Conservation (phyloP, 202 grass and related monocot species). For the Setaria viridis region DNA sequence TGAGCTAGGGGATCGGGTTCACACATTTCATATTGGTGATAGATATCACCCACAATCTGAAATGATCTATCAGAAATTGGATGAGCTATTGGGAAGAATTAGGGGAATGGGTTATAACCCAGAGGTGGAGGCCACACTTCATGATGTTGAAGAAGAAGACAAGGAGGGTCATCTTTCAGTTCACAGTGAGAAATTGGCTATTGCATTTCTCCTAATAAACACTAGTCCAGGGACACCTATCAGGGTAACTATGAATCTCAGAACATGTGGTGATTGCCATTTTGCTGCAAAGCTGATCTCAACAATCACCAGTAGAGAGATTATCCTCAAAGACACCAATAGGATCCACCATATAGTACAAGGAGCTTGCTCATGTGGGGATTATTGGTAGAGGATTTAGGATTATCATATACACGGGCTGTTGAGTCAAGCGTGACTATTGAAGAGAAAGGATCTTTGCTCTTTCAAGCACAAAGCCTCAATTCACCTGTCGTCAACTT, state of each 20-base stretch:
- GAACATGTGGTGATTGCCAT: conserved; percentile 84
- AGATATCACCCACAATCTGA: conserved; percentile 69
- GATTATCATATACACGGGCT: conserved; percentile 12
- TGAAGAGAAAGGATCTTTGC: conserved; percentile 21
- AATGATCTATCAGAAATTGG: conserved; percentile 72
- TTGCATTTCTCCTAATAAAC: conserved; percentile 78
- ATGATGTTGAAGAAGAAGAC: conserved; percentile 94
- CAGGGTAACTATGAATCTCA: conserved; percentile 84
- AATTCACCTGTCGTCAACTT: conserved; percentile 26
- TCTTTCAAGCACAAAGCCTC: conserved; percentile 35
- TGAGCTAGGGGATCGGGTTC: conserved; percentile 63
- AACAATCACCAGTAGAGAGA: conserved; percentile 60
- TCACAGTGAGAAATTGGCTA: conserved; percentile 81
- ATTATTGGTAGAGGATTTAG: conserved; percentile 71
- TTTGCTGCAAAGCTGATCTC: conserved; percentile 77
- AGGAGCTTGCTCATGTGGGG: conserved; percentile 71
- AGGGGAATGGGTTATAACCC: conserved; percentile 76
- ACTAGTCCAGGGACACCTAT: conserved; percentile 57
- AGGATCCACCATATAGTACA: conserved; percentile 75
- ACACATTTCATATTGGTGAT: conserved; percentile 80
- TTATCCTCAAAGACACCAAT: conserved; percentile 78
- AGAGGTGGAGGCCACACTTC: conserved; percentile 67
- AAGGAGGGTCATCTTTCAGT: conserved; percentile 75
- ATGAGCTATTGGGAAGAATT: conserved; percentile 63
- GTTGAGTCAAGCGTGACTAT: conserved; percentile 13